Evolutionary conservation across 2,329 filamentous ascomycete species (phyloP).

Genomic region (Stagonosporopsis vannaccii): DNA sequence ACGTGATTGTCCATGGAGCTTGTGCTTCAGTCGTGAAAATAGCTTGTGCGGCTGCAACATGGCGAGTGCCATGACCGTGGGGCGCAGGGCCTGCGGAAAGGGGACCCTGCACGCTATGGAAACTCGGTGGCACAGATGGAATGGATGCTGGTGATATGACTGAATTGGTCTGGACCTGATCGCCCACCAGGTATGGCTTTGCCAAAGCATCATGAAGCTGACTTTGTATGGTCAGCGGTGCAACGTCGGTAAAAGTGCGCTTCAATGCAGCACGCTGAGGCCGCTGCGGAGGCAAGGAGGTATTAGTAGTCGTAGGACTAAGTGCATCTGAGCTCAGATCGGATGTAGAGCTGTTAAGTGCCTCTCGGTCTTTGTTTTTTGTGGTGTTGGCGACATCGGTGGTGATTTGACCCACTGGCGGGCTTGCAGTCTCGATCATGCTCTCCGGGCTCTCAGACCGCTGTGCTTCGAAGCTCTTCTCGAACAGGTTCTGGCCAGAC

Average conservation of each 20-base stretch:
- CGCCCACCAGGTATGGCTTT: conserved; percentile 75
- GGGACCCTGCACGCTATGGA: conserved; percentile 43
- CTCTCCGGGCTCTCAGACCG: conserved; percentile 55
- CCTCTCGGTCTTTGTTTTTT: conserved; percentile 21
- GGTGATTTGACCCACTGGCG: conserved; percentile 26
- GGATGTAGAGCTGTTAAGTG: conserved; percentile 27
- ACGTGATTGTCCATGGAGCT: conserved; percentile 92
- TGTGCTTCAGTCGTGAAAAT: conserved; percentile 96
- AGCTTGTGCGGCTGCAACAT: conserved; percentile 89
- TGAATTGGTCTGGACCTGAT: conserved; percentile 52
- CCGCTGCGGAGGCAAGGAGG: conserved; percentile 32
- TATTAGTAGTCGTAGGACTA: conserved; percentile 24
- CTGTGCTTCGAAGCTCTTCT: conserved; percentile 74
- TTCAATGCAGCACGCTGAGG: conserved; percentile 71
- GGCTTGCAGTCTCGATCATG: conserved; percentile 37
- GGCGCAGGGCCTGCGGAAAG: conserved; percentile 53
- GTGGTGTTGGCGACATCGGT: conserved; percentile 17
- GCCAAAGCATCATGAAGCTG: conserved; percentile 86
- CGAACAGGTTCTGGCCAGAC: conserved; percentile 81
- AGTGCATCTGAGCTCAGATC: conserved; percentile 34
- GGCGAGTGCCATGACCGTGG: conserved; percentile 90
- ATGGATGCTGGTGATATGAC: conserved; percentile 57
- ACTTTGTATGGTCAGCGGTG: conserved; percentile 76
- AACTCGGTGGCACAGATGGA: conserved; percentile 45
- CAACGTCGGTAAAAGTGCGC: conserved; percentile 86